phyloP scores from a whole-genome alignment of 306 rosid genomes.

The Quercus mongolica region DNA sequence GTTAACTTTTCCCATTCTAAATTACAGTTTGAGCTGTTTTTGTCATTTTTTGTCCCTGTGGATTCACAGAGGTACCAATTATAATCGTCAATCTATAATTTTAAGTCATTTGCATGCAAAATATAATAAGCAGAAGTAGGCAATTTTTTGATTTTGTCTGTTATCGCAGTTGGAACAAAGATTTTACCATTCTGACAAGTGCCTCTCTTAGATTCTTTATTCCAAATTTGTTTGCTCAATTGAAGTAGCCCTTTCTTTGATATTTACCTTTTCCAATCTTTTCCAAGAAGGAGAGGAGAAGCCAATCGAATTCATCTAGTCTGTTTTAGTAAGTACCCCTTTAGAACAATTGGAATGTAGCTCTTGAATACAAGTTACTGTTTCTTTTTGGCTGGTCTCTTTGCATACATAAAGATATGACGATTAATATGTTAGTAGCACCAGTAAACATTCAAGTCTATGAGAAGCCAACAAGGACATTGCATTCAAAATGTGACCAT shows the following conservation, averaged over 20 bases:
- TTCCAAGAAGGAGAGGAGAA: background rate
- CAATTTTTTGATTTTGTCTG: too few species aligned
- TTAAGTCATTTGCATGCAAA: background rate
- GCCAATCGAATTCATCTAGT: background rate
- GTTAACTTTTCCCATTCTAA: too few species aligned
- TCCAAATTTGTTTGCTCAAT: background rate
- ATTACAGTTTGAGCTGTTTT: background rate
- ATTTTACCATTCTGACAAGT: background rate
- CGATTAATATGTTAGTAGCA: background rate
- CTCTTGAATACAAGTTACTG: background rate
- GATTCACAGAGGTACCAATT: background rate
- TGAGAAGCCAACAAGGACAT: constrained; percentile 14
- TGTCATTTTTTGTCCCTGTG: too few species aligned
- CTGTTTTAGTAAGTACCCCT: background rate
- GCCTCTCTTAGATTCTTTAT: background rate
- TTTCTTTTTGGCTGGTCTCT: background rate
- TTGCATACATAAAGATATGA: background rate
- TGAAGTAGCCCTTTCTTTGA: background rate
- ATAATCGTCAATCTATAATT: background rate
- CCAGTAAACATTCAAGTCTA: background rate
- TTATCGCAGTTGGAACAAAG: background rate
- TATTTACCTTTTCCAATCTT: background rate
- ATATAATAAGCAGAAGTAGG: too few species aligned
- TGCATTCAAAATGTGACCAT: constrained; percentile 14
- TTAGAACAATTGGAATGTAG: background rate